Percentiles rank a stretch among this genome's conserved stretches.
These are phyloP conservation scores for Marasmius tenuissimus DNA, from an alignment of 1,284 basidiomycete genomes.

Conservation along the genomic window DNA sequence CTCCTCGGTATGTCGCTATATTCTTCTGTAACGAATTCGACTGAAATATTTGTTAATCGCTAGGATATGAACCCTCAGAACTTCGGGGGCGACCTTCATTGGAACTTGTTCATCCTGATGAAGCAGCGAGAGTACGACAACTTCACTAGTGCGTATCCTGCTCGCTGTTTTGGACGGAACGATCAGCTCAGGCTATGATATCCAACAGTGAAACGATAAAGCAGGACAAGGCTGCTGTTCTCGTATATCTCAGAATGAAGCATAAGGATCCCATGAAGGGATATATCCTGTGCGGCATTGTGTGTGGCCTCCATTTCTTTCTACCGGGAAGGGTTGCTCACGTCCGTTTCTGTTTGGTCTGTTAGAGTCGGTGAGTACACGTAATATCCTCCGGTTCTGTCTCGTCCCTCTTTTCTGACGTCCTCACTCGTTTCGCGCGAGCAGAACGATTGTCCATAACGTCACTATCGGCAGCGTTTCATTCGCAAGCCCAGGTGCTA, in stretches of 20 bases:
- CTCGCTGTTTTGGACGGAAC: not conserved
- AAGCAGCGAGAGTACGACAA: constrained; percentile 58
- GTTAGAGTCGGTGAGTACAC: not conserved
- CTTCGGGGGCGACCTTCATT: constrained; percentile 64
- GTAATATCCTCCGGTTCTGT: not conserved
- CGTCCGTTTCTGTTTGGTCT: not conserved
- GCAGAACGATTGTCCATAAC: constrained; percentile 70
- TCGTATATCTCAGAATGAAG: constrained; percentile 71
- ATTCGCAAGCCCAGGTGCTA: constrained; percentile 66
- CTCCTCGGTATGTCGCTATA: constrained; percentile 50
- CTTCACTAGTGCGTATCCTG: constrained; percentile 59
- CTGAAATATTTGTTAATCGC: constrained; percentile 3
- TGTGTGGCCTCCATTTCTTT: constrained; percentile 34
- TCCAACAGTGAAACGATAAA: constrained; percentile 61
- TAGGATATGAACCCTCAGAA: constrained; percentile 72
- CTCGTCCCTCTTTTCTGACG: not conserved
- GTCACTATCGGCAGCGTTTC: constrained; percentile 75
- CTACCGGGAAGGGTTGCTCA: not conserved
- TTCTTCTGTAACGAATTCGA: not conserved
- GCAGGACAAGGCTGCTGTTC: constrained; percentile 72
- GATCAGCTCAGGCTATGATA: constrained; percentile 9
- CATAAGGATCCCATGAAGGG: constrained; percentile 75
- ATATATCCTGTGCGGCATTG: constrained; percentile 69
- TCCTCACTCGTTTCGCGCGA: not conserved
- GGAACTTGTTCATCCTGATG: constrained; percentile 75